Percentiles rank a stretch among this genome's conserved stretches.
Conservation (phyloP, 164 flowering plant genomes). For the Hamamelis virginiana region DNA sequence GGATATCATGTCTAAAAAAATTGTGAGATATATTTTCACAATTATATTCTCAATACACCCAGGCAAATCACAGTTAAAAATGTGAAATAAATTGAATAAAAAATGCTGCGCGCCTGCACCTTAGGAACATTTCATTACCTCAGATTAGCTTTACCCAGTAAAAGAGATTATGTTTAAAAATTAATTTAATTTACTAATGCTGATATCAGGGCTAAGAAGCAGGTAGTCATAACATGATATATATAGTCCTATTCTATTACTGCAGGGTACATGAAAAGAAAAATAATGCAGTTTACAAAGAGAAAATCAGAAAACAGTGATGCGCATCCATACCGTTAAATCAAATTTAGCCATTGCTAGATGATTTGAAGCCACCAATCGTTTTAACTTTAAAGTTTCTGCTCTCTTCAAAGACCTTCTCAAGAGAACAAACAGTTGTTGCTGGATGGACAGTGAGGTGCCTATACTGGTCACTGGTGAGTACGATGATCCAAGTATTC, state of each 20-base stretch:
- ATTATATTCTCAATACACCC: background rate
- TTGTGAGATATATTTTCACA: too few species aligned
- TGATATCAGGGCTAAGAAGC: background rate
- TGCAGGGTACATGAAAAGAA: background rate
- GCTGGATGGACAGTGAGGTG: constrained; percentile 70
- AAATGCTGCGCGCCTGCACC: background rate
- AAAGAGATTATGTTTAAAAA: background rate
- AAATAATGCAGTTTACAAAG: background rate
- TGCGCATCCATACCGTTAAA: constrained; percentile 45
- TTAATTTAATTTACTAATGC: background rate
- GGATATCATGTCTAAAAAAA: too few species aligned
- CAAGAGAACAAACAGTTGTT: constrained; percentile 76
- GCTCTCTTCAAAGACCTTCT: constrained; percentile 80
- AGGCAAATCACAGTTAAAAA: background rate
- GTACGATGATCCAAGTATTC: constrained; percentile 74
- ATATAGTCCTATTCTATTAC: background rate
- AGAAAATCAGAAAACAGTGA: background rate
- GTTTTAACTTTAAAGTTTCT: constrained; percentile 72
- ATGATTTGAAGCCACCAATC: constrained; percentile 80
- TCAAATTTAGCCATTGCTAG: constrained; percentile 89
- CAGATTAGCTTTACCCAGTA: background rate
- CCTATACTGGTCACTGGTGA: constrained; percentile 55
- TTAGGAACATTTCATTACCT: background rate
- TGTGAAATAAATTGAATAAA: background rate
- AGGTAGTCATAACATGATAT: too few species aligned